Evolutionary conservation across 2,329 filamentous ascomycete genomes (phyloP).

Genomic region (Immersiporthe knoxdaviesiana): DNA sequence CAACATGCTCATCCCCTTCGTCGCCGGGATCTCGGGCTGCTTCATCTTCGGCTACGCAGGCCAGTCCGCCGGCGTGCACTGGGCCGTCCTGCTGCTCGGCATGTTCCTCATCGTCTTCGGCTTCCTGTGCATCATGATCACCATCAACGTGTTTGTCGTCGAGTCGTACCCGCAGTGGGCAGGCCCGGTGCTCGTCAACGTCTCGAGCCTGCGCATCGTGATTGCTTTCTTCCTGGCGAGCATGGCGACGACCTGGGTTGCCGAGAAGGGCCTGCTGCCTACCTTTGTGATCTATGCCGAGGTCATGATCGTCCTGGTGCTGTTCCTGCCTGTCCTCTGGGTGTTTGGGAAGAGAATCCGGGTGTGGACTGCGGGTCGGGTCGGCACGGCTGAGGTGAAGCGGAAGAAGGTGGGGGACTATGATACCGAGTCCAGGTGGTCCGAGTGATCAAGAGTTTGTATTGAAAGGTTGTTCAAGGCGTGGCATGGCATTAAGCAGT

Average conservation of each 20-base stretch:
- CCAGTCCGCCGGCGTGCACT: constrained; percentile 33
- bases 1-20: constrained; percentile 38
- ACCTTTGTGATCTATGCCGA: constrained; percentile 40
- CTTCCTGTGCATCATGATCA: constrained; percentile 36
- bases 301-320: constrained; percentile 37
- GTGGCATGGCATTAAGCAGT: no score
- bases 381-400: constrained; percentile 23
- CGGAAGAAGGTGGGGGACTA: not conserved
- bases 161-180: constrained; percentile 41
- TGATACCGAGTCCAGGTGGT: constrained; percentile 19
- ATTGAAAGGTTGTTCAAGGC: no score
- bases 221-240: constrained; percentile 38
- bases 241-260: constrained; percentile 36
- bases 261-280: constrained; percentile 34
- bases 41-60: constrained; percentile 40
- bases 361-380: constrained; percentile 37
- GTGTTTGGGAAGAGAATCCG: constrained; percentile 36
- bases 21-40: constrained; percentile 36
- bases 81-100: constrained; percentile 36
- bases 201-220: constrained; percentile 38
- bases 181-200: constrained; percentile 41
- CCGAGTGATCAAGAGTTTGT: not conserved
- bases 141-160: constrained; percentile 39
- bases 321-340: constrained; percentile 38
- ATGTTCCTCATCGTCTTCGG: constrained; percentile 38